A percentile compares a stretch with the other conserved stretches of the same genome.
Conservation (phyloP, 495 filamentous ascomycete species). For the Delitschia confertaspora region DNA sequence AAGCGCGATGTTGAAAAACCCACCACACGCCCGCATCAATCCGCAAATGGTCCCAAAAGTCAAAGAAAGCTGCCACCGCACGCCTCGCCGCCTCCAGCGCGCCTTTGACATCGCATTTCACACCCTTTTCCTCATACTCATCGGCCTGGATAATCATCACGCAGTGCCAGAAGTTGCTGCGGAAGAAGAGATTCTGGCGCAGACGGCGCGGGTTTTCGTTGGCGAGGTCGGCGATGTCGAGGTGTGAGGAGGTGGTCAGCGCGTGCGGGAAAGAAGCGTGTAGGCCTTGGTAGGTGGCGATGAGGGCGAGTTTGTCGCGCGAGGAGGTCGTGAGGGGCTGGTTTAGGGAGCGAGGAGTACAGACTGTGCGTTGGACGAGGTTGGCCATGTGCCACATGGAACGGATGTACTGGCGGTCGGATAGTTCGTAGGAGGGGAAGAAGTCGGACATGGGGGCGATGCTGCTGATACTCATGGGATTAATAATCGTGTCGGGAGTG, state of each 20-base stretch:
- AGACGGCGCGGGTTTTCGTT: constrained; percentile 48
- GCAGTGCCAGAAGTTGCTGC: constrained; percentile 65
- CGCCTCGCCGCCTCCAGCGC: constrained; percentile 62
- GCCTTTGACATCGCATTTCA: constrained; percentile 46
- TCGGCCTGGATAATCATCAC: constrained; percentile 59
- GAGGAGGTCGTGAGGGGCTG: constrained; percentile 52
- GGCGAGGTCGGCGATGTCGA: constrained; percentile 42
- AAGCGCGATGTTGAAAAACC: constrained; percentile 67
- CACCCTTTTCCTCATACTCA: constrained; percentile 50
- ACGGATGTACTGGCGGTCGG: constrained; percentile 56
- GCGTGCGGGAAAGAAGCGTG: constrained; percentile 54
- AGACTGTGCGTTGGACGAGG: constrained; percentile 60
- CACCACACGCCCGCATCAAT: constrained; percentile 64
- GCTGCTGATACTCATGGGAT: constrained; percentile 37
- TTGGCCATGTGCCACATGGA: constrained; percentile 65
- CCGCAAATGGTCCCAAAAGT: constrained; percentile 53
- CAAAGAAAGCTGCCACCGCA: constrained; percentile 55
- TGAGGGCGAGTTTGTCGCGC: constrained; percentile 50
- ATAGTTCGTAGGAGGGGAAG: constrained; percentile 30
- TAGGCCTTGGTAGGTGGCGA: constrained; percentile 52
- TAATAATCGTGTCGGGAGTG: constrained; percentile 18
- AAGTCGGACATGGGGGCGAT: constrained; percentile 29
- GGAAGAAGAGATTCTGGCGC: constrained; percentile 59
- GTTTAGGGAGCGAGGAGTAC: constrained; percentile 55
- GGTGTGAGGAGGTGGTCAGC: constrained; percentile 53